phyloP scores from a whole-genome alignment of 78 protist species.

The Isochrysis galbana region DNA sequence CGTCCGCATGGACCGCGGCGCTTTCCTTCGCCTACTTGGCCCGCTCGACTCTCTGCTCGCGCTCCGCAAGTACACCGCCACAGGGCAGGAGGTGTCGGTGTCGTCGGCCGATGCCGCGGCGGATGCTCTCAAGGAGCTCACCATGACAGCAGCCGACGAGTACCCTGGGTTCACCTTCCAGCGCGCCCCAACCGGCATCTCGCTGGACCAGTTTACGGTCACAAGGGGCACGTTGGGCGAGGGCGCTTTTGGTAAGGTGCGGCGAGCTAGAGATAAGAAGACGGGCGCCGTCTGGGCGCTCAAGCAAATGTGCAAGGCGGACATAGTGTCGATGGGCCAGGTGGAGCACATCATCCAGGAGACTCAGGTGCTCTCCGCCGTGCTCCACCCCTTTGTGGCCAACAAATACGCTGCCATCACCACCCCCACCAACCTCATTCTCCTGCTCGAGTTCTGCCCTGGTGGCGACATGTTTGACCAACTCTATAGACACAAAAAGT shows the following conservation, averaged over 20 bases:
- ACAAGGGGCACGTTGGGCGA: neutral
- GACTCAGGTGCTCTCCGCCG: neutral
- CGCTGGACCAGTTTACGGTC: neutral
- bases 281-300: constrained; percentile 42
- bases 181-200: neutral
- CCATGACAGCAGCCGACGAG: neutral
- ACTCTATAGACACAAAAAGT: neutral
- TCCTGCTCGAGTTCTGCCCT: constrained; percentile 8
- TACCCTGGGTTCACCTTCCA: neutral
- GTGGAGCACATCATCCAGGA: constrained; percentile 48
- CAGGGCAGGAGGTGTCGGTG: neutral
- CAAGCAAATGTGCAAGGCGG: constrained; percentile 44
- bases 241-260: constrained; percentile 50
- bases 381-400: constrained; percentile 28
- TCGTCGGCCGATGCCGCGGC: neutral
- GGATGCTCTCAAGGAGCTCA: neutral
- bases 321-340: constrained; percentile 34
- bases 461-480: constrained; percentile 40
- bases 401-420: neutral
- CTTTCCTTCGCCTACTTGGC: constrained; percentile 20
- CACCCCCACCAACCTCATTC: neutral
- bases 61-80: neutral
- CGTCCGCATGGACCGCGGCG: constrained; percentile 9
- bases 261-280: neutral
- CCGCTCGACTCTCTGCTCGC: neutral